Percentiles rank a stretch among this genome's conserved stretches.
These are phyloP conservation scores for Discostella stelligeroides DNA, from an alignment of 108 stramenopile species.

Conservation along the genomic window DNA sequence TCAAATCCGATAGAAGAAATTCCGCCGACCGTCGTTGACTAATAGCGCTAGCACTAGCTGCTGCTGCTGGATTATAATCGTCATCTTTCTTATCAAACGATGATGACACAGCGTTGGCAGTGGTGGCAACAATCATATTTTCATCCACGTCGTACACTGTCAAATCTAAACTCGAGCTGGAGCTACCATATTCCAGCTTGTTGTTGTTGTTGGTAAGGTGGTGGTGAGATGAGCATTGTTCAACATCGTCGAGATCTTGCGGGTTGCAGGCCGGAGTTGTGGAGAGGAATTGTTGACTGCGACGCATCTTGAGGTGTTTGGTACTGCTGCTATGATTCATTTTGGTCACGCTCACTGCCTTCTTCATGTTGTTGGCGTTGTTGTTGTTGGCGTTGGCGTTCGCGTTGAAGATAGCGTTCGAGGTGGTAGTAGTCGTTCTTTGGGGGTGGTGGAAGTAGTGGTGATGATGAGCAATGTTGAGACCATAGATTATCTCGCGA, in stretches of 20 bases:
- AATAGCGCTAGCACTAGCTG: no score
- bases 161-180: no score
- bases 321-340: background rate
- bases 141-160: no score
- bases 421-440: no score
- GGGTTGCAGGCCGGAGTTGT: conserved; percentile 1
- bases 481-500: no score
- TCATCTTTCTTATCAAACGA: conserved; percentile 14
- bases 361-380: background rate
- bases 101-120: no score
- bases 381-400: background rate
- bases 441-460: no score
- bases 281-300: background rate
- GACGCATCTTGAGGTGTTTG: conserved; percentile 9
- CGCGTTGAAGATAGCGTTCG: no score
- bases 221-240: no score
- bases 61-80: background rate
- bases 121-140: no score
- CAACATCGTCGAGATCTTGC: conserved; percentile 13
- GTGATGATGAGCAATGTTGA: no score
- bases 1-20: conserved; percentile 22
- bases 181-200: background rate
- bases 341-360: background rate
- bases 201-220: background rate
- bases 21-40: conserved; percentile 1